Base-by-base conservation (phyloP, 1,284 basidiomycete genomes). In the Hemileia vastatrix region DNA sequence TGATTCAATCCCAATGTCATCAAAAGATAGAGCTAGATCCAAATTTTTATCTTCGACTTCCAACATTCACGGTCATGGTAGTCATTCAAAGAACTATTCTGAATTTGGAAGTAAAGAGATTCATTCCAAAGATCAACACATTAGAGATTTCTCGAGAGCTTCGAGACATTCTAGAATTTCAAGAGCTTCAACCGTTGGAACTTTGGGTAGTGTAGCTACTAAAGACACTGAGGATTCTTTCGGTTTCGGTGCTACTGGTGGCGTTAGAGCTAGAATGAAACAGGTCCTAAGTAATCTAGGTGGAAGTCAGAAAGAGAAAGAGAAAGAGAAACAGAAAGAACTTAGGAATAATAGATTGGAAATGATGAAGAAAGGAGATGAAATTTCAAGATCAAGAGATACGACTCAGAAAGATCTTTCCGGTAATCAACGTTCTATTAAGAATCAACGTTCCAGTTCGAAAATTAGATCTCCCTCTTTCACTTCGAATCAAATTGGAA, bases 161-260 rank as follows among this genome's bases (percentile, higher is more conserved):
- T 71, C 69, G 13, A 63, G 69, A 33, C 67, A 69, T 44, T 70
- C 67, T 33, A 55, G 70, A 6, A 59, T 70, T 50, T 70, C 69
- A 48, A 63, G 67, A 23, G 67, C 65, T 2, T 67, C 65, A 5
- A 71, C 70, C 1, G 50, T 67, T 24, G 68, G 68, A 24, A 71
- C 67, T 19, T 24, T 67, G 13, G 67, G 32, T 33, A 50, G 44
- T 32, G 32, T 57, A 13, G 64, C 31, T 5, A 65, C 64, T 31
- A 60, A 59, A 6, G 52, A 63, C 45, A 71, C 67, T 1, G 70
- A 70, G 13, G 70, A 67, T 31, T 66, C 63, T 56, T 71, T 71
- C 31, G 36, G 36, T 11, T 11, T 15, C 36, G 69, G 70, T 36
- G 68, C 65, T 3, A 63, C 52, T 2, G 67, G 65, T 2, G 68